These are phyloP conservation scores for Bretschneidera sinensis DNA, from an alignment of 345 rosid species.

Conservation along the genomic window DNA sequence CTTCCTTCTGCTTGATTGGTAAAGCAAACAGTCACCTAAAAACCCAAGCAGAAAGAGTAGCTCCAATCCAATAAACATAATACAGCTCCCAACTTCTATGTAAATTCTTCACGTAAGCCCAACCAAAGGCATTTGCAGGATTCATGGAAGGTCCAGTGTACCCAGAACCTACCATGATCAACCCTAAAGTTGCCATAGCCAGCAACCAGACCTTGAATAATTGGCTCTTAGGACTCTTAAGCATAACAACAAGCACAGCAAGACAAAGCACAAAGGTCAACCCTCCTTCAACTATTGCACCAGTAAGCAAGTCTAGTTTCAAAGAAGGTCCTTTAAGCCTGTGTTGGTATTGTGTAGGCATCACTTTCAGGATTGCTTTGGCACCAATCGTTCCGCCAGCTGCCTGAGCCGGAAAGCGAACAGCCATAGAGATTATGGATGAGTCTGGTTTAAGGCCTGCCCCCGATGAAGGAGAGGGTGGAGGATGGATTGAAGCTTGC, in stretches of 20 bases:
- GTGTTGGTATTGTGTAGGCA: slow-evolving; percentile 46
- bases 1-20: no score
- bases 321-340: slow-evolving; percentile 54
- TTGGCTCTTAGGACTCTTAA: slow-evolving; percentile 42
- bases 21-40: no score
- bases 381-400: slow-evolving; percentile 27
- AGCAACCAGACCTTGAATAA: slow-evolving; percentile 49
- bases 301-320: slow-evolving; percentile 54
- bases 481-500: slow-evolving; percentile 55
- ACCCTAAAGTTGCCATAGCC: slow-evolving; percentile 35
- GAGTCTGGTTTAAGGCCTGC: slow-evolving; percentile 34
- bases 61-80: slow-evolving; percentile 74
- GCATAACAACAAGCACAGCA: slow-evolving; percentile 35
- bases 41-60: slow-evolving; percentile 44
- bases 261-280: slow-evolving; percentile 41
- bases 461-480: slow-evolving; percentile 38
- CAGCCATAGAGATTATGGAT: slow-evolving; percentile 32
- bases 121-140: slow-evolving; percentile 73
- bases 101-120: slow-evolving; percentile 62
- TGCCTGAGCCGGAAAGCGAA: slow-evolving; percentile 34
- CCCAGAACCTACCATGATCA: slow-evolving; percentile 38
- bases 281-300: slow-evolving; percentile 54
- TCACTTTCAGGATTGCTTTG: slow-evolving; percentile 23
- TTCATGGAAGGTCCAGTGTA: slow-evolving; percentile 75
- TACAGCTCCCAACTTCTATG: slow-evolving; percentile 58